A percentile compares a stretch with the other conserved stretches of the same genome.
These are phyloP conservation scores for Suillus occidentalis DNA, from an alignment of 768 basidiomycete species.

Conservation along the genomic window DNA sequence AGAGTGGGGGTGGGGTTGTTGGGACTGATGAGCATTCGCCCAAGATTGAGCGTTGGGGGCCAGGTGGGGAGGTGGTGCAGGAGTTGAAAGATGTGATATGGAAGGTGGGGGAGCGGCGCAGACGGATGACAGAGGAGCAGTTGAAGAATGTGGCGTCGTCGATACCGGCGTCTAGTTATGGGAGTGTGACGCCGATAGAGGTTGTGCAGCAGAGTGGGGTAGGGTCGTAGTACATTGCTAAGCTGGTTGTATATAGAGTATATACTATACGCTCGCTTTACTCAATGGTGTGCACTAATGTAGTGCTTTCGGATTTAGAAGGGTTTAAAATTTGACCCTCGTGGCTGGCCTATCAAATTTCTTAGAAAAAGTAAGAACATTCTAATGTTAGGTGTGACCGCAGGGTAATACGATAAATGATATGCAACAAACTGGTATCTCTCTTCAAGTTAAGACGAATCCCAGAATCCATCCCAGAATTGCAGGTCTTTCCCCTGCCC, in stretches of 20 bases:
- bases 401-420: neutral
- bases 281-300: neutral
- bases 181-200: slow-evolving; percentile 35
- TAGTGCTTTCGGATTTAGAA: neutral
- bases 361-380: neutral
- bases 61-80: slow-evolving; percentile 77
- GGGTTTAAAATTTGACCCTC: neutral
- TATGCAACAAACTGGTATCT: neutral
- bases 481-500: slow-evolving; percentile 29
- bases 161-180: slow-evolving; percentile 8
- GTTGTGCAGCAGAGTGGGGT: slow-evolving; percentile 33
- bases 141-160: slow-evolving; percentile 11
- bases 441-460: neutral
- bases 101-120: slow-evolving; percentile 74
- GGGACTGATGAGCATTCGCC: slow-evolving; percentile 22
- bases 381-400: neutral
- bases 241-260: neutral
- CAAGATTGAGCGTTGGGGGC: slow-evolving; percentile 58
- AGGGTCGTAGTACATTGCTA: neutral
- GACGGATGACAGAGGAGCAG: slow-evolving; percentile 43
- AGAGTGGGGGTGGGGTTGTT: slow-evolving; percentile 34
- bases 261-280: neutral
- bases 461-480: slow-evolving; percentile 38
- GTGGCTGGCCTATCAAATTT: neutral
- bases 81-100: slow-evolving; percentile 86